Base-by-base conservation (phyloP, 1,284 basidiomycete species). In the Ceratobasidium theobromae region DNA sequence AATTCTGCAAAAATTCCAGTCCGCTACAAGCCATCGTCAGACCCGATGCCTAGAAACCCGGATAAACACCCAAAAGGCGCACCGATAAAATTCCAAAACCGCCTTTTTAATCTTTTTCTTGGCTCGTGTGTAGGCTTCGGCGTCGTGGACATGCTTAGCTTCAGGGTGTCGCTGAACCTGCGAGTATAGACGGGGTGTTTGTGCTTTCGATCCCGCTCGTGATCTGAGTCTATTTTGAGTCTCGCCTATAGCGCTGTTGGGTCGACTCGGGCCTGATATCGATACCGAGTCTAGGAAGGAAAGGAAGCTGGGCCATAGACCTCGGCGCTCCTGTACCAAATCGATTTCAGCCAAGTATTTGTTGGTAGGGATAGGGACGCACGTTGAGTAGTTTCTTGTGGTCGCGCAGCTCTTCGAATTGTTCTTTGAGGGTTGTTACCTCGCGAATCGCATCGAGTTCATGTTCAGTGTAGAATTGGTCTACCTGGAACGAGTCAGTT, bases 51-150 rank as follows among this genome's bases (percentile, higher is more conserved):
- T 45, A 43, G 8, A 62, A 9, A 35, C 30, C 6, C 48, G 9
- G 23, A 6, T 38, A 18, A 30, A 51, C 32, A 8, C 1, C 18
- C 6, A 33, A 74, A 66, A 14, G n/a, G 75, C 79, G 53, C 75
- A 88, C 83, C 89, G 84, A 77, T 97, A 95, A 75, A 90, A 91
- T 73, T 97, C 95, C 65, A 89, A 71, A 1, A 93, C 83, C 1
- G 94, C 95, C 53, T 84, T 86, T 74, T 90, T 89, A 65, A 98
- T 79, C 72, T 86, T 86, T 75, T 86, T 88, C 77, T 90, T 93
- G 35, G 93, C 93, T 53, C 85, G 81, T 45, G 85, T 79, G 76
- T 95, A 98, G 65, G 88, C 85, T 60, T 90, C 89, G 0, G 91
- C 92, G 73, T 91, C 85, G 65, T 74, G 69, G 27, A 32, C 49